Percentiles rank a stretch among this genome's conserved stretches.
These are phyloP conservation scores for Colletotrichum eleusines DNA, from an alignment of 2,329 filamentous ascomycete species.

Conservation along the genomic window DNA sequence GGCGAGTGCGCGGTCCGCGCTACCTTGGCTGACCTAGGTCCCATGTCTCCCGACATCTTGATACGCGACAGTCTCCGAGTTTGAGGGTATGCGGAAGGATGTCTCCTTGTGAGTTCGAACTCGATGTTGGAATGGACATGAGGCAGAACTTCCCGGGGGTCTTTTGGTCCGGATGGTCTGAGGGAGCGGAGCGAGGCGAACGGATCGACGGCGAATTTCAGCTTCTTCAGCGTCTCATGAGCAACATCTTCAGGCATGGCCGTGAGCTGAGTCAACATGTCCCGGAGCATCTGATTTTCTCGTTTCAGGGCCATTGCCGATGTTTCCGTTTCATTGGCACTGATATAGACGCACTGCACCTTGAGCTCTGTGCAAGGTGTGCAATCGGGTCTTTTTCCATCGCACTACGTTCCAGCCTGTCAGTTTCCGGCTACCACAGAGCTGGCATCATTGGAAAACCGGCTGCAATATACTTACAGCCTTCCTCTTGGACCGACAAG, in stretches of 20 bases:
- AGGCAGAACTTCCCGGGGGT: conserved; percentile 24
- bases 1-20: conserved; percentile 15
- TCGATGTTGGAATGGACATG: conserved; percentile 33
- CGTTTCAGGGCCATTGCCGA: conserved; percentile 37
- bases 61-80: neutral
- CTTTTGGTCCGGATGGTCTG: conserved; percentile 19
- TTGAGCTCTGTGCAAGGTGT: conserved; percentile 40
- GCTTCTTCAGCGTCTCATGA: conserved; percentile 38
- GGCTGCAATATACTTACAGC: conserved; percentile 36
- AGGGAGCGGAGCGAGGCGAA: conserved; percentile 30
- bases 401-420: conserved; percentile 35
- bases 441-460: neutral
- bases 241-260: conserved; percentile 43
- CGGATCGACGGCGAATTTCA: conserved; percentile 44
- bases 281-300: conserved; percentile 43
- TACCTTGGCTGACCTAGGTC: conserved; percentile 27
- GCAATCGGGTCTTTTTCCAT: conserved; percentile 43
- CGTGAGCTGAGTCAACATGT: conserved; percentile 44
- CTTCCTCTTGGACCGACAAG: conserved; percentile 44
- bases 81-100: conserved; percentile 35
- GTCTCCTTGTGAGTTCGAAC: conserved; percentile 33
- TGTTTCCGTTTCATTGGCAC: conserved; percentile 40
- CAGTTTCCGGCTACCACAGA: conserved; percentile 3
- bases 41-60: neutral
- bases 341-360: conserved; percentile 41